Evolutionary conservation across 225 moss, liverwort and hornwort genomes (phyloP).

Genomic region (Polytrichum formosum): DNA sequence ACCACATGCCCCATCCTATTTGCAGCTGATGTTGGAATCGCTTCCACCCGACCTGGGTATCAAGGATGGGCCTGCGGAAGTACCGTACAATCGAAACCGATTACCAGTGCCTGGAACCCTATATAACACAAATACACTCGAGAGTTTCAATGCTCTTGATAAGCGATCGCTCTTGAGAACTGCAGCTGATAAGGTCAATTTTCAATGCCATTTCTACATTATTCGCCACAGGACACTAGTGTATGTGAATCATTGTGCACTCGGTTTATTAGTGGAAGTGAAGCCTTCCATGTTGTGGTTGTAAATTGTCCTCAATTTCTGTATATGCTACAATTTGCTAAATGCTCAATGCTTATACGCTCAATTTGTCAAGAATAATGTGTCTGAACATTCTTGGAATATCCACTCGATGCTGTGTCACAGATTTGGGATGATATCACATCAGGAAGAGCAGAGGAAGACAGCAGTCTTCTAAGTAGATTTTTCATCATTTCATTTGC

Average conservation of each 20-base stretch:
- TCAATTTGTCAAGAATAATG: too few relatives aligned
- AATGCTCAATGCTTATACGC: too few relatives aligned
- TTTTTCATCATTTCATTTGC: conserved; percentile 92
- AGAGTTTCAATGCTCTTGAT: conserved; percentile 79
- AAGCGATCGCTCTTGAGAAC: conserved; percentile 52
- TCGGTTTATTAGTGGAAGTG: too few relatives aligned
- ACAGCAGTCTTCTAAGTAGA: conserved; percentile 77
- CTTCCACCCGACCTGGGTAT: conserved; percentile 80
- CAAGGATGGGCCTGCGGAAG: conserved; percentile 27
- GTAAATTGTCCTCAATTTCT: too few relatives aligned
- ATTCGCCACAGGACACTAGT: too few relatives aligned
- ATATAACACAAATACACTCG: conserved; percentile 80
- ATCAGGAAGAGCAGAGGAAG: conserved; percentile 94
- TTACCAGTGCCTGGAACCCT: conserved; percentile 85
- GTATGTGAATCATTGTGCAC: too few relatives aligned
- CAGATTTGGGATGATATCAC: conserved; percentile 97
- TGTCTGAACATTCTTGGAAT: too few relatives aligned
- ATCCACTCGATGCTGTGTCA: conserved; percentile 14
- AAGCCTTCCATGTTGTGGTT: too few relatives aligned
- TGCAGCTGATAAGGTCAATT: conserved; percentile 59
- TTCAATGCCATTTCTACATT: neutral
- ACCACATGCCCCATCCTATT: conserved; percentile 64
- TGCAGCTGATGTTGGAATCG: conserved; percentile 90
- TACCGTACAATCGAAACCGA: conserved; percentile 81
- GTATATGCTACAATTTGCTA: too few relatives aligned